Evolutionary conservation across 2,329 filamentous ascomycete species (phyloP).

Genomic region (Diplodia mutila): DNA sequence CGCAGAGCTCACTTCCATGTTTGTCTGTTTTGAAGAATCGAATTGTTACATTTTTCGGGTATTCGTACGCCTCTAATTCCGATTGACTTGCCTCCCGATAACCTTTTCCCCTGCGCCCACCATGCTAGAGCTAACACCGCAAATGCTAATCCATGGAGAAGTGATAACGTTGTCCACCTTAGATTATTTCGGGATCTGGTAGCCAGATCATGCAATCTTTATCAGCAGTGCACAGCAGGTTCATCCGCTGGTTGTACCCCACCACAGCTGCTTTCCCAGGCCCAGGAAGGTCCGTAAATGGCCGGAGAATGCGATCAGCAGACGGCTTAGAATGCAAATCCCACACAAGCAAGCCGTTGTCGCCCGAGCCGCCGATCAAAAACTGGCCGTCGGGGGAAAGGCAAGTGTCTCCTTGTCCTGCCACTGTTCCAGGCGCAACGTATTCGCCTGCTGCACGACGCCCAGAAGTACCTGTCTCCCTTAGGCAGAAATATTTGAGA

Average conservation of each 20-base stretch:
- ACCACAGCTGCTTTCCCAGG: conserved; percentile 71
- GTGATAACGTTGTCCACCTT: background rate
- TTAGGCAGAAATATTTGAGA: conserved; percentile 71
- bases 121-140: background rate
- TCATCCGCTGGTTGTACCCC: conserved; percentile 88
- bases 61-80: conserved; percentile 10
- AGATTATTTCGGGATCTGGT: conserved; percentile 46
- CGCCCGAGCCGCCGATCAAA: conserved; percentile 75
- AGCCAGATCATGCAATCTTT: conserved; percentile 65
- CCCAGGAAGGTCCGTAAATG: conserved; percentile 67
- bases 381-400: conserved; percentile 90
- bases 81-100: background rate
- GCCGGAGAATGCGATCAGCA: conserved; percentile 64
- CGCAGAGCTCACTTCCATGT: background rate
- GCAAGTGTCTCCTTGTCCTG: conserved; percentile 75
- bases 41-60: conserved; percentile 9
- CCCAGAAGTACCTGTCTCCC: conserved; percentile 47
- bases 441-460: conserved; percentile 47
- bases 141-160: background rate
- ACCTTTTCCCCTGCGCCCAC: conserved; percentile 5
- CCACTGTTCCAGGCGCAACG: conserved; percentile 51
- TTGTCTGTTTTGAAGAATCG: background rate
- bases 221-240: conserved; percentile 89
- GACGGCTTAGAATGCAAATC: conserved; percentile 65
- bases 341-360: conserved; percentile 76